Evolutionary conservation across 2,329 filamentous ascomycete species (phyloP).

Genomic region (Coniochaeta sp.): DNA sequence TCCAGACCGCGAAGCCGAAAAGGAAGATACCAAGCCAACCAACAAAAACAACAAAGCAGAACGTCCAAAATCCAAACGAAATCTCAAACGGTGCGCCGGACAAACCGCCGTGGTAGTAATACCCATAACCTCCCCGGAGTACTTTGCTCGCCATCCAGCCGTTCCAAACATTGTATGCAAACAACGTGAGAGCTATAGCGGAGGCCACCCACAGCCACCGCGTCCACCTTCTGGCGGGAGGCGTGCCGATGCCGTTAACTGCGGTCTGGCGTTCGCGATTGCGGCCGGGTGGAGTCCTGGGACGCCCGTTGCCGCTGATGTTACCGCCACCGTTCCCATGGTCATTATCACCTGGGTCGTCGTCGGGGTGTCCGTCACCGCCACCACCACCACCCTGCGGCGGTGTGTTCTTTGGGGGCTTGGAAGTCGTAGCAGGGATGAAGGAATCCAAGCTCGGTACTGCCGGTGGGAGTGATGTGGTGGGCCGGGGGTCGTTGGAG

Average conservation of each 20-base stretch:
- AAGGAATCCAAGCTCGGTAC: background rate
- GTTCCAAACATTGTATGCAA: background rate
- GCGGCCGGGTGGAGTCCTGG: no score
- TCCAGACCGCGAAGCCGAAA: background rate
- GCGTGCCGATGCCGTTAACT: no score
- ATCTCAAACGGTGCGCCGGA: background rate
- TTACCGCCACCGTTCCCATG: no score
- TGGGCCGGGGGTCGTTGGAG: background rate
- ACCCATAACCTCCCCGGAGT: background rate
- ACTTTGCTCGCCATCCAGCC: background rate
- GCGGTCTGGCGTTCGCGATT: no score
- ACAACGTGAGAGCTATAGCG: background rate
- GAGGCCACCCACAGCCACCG: background rate
- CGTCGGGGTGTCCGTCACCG: no score
- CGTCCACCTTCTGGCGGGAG: no score
- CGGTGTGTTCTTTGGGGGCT: no score
- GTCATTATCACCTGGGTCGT: no score
- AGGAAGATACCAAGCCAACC: background rate
- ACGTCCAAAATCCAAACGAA: background rate
- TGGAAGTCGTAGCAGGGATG: background rate
- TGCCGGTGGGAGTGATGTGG: background rate
- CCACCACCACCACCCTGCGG: no score
- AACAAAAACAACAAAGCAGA: background rate
- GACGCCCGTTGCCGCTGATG: no score
- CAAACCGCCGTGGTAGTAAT: slow-evolving; percentile 1